A percentile compares a stretch with the other conserved stretches of the same genome.
These are phyloP conservation scores for Rhodotorula graminis DNA, from an alignment of 768 basidiomycete species.

Conservation along the genomic window DNA sequence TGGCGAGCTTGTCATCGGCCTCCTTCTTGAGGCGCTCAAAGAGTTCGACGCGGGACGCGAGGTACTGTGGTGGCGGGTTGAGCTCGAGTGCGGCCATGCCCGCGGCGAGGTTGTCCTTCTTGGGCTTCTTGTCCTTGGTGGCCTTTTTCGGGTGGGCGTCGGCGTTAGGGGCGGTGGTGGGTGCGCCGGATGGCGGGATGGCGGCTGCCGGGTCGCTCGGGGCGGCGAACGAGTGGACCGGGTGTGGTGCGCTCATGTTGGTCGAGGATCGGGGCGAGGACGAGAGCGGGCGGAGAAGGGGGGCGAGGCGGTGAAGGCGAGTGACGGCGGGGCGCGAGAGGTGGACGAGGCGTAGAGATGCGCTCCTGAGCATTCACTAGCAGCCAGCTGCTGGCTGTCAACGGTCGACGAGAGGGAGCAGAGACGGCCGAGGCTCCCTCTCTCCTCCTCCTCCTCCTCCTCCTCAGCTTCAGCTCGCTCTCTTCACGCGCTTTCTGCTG, in stretches of 20 bases:
- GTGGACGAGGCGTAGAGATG: background rate
- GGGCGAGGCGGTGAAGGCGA: background rate
- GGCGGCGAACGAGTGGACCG: constrained; percentile 44
- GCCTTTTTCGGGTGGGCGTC: constrained; percentile 25
- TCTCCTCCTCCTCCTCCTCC: too few species aligned
- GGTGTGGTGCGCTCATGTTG: constrained; percentile 44
- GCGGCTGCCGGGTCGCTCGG: constrained; percentile 41
- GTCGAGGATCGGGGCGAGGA: background rate
- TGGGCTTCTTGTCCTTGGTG: constrained; percentile 45
- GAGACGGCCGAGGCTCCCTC: too few species aligned
- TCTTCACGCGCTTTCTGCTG: background rate
- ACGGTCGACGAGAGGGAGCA: too few species aligned
- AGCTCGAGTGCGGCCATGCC: constrained; percentile 40
- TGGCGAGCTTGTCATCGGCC: constrained; percentile 71
- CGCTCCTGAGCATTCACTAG: constrained; percentile 29
- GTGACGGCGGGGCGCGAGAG: background rate
- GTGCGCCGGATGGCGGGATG: background rate
- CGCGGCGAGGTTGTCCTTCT: constrained; percentile 41
- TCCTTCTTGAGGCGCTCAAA: constrained; percentile 82
- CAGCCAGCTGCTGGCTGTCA: background rate
- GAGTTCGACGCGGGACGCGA: constrained; percentile 82
- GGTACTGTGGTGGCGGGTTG: constrained; percentile 70
- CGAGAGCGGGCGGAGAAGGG: background rate
- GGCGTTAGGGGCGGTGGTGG: background rate
- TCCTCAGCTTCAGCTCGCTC: too few species aligned